Evolutionary conservation across 345 rosid species (phyloP).

Genomic region (Draba incana): DNA sequence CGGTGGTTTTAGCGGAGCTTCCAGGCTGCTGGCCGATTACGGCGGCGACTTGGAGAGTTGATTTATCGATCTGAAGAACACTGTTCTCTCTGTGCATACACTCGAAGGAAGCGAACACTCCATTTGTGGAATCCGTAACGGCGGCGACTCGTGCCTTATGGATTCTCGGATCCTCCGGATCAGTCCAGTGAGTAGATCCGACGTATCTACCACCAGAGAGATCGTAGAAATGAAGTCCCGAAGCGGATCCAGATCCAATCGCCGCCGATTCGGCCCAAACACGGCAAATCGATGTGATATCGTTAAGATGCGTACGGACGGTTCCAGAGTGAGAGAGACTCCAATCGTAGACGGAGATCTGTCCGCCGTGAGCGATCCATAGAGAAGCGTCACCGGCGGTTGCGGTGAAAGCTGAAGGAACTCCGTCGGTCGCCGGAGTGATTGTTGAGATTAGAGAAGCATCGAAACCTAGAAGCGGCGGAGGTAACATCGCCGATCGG

Average conservation of each 20-base stretch:
- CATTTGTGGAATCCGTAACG: conserved; percentile 54
- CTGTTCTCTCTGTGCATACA: conserved; percentile 82
- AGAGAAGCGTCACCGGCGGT: conserved; percentile 67
- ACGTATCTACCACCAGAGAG: conserved; percentile 59
- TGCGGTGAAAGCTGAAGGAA: conserved; percentile 69
- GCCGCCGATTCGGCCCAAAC: conserved; percentile 72
- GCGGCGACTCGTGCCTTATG: conserved; percentile 73
- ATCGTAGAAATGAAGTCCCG: conserved; percentile 90
- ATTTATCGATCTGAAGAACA: conserved; percentile 71
- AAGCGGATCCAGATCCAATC: conserved; percentile 59
- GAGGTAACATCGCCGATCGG: conserved; percentile 63
- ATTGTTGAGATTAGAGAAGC: conserved; percentile 68
- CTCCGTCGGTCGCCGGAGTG: conserved; percentile 66
- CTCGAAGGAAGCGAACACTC: conserved; percentile 73
- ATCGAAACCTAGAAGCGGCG: conserved; percentile 70
- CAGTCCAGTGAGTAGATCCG: conserved; percentile 79
- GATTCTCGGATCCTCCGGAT: conserved; percentile 79
- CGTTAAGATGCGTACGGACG: conserved; percentile 77
- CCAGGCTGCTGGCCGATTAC: conserved; percentile 74
- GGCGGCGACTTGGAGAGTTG: conserved; percentile 67
- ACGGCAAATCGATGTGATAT: conserved; percentile 64
- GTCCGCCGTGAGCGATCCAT: conserved; percentile 94
- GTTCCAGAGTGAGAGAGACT: conserved; percentile 63
- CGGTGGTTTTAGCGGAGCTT: conserved; percentile 60
- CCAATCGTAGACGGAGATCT: conserved; percentile 80